Base-by-base conservation (phyloP, 768 basidiomycete species). In the Panaeolus papilionaceus region DNA sequence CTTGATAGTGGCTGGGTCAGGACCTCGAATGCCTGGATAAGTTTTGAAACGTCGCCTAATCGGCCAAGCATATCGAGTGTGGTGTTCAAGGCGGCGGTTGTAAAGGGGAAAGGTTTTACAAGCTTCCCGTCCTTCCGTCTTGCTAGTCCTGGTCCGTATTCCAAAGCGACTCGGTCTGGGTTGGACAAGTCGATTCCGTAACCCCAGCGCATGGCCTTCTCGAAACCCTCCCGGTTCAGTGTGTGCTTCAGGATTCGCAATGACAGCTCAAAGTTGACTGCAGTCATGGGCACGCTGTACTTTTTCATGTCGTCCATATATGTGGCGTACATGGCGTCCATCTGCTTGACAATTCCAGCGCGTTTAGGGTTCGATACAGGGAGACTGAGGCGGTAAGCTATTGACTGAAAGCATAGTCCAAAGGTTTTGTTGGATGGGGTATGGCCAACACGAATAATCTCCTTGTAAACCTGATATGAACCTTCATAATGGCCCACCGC, bases 181-280 rank as follows among this genome's bases (percentile, higher is more conserved):
- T 89, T 89, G 23, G 85, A 81, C 61, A 95, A 76, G 77, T 95
- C 94, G 66, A 95, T 85, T 0, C 90, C 93, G 76, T 94, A 95
- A 40, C 86, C 88, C 72, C 85, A 79, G 70, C 85, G 88, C 81
- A 94, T 78, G 28, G 94, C 80, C 33, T 79, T 73, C 63, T 88
- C 84, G 74, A 92, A 91, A 0, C 81, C 80, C 38, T 85, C 79
- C 66, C 80, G 73, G 75, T 92, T 87, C 62, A 85, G 73, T 0
- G 87, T 87, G 68, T 89, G 87, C 78, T 89, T 91, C 71, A 93
- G 79, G 69, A 95, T 85, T 20, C 92, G 88, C 51, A 91, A 79
- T 1, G 82, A 82, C 65, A 93, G 79, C 76, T 94, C 93, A 69
- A 93, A 80, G 70, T 87, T 88, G 66, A 82, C 80, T 12, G 89